Evolutionary conservation across 805 yeast species (phyloP).

Genomic region (Candida insectorum): DNA sequence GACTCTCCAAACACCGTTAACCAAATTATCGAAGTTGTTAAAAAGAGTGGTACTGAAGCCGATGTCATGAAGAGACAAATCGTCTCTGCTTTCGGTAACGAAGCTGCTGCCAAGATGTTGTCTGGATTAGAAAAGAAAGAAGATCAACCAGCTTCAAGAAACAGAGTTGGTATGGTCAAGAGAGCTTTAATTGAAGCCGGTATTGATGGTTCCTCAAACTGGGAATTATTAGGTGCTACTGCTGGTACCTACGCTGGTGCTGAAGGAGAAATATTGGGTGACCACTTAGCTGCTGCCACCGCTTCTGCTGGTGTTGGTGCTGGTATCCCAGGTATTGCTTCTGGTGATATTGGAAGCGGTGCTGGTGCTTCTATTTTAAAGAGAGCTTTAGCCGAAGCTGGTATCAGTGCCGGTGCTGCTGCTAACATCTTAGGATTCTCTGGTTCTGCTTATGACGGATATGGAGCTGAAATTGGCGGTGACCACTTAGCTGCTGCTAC

Average conservation of each 20-base stretch:
- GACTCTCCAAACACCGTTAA: constrained; percentile 3
- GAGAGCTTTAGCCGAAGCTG: constrained; percentile 12
- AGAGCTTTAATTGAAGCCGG: constrained; percentile 11
- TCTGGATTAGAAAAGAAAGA: constrained; percentile 5
- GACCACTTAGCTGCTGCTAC: constrained; percentile 6
- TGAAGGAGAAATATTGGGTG: constrained; percentile 14
- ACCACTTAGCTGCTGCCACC: constrained; percentile 14
- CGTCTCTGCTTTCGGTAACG: constrained; percentile 6
- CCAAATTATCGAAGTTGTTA: constrained; percentile 8
- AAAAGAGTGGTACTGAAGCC: constrained; percentile 11
- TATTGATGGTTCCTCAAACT: constrained; percentile 7
- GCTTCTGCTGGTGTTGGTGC: constrained; percentile 11
- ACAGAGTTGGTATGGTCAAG: constrained; percentile 13
- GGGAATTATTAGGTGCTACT: constrained; percentile 8
- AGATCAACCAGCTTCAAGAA: constrained; percentile 6
- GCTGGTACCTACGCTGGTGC: constrained; percentile 11
- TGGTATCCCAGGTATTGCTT: constrained; percentile 4
- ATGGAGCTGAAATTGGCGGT: constrained; percentile 4
- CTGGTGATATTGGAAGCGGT: constrained; percentile 3
- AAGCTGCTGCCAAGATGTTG: constrained; percentile 6
- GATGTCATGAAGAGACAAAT: constrained; percentile 10
- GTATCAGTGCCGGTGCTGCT: constrained; percentile 7
- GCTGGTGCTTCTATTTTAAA: constrained; percentile 10
- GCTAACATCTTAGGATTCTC: constrained; percentile 7
- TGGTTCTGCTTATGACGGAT: constrained; percentile 4